Evolutionary conservation across 805 yeast species (phyloP), one percentile per base, ranked within the genome.

Genomic region (Candida qinlingensis): DNA sequence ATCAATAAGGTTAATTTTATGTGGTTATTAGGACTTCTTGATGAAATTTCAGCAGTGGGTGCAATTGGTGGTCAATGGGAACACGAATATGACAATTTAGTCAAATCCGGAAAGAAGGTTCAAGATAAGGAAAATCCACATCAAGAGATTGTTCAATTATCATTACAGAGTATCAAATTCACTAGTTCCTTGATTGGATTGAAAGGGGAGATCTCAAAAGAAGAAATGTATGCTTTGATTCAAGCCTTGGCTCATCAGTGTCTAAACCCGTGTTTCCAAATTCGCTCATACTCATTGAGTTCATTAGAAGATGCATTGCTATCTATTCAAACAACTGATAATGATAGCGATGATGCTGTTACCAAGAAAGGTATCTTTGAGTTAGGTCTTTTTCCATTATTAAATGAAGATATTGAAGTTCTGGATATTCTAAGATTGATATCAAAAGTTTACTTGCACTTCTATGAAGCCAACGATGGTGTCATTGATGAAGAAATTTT

Each of bases 241-340:
- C 92, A 88, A 61, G 95, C 95, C 0, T 72, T 90, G 46, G 89
- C 94, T 0, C 92, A 86, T 59, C 97, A 91, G 63, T 87, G 96
- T 62, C 76, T 85, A 62, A 90, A 90, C 59, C 96, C 96, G 19
- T 87, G 96, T 62, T 72, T 87, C 29, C 90, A 87, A 59, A 70
- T 90, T 9, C 71, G 96, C 37, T 65, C 76, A 0, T 79, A 75
- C 63, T 91, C 96, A 0, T 66, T 89, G 39, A 73, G 74, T 25
- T 65, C 78, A 0, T 72, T 91, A 45, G 86, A 85, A 50, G 67
- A 71, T 5, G 68, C 81, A 37, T 47, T 72, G 10, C 54, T 65
- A 5, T 60, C 68, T 3, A 51, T 55, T 28, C 59, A 66, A 9
- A 60, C 70, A 5, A 37, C 45, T 38, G 36, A 8, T 10, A 29